Base-by-base conservation (phyloP, 805 yeast genomes). In the Suhomyces pyralidae region DNA sequence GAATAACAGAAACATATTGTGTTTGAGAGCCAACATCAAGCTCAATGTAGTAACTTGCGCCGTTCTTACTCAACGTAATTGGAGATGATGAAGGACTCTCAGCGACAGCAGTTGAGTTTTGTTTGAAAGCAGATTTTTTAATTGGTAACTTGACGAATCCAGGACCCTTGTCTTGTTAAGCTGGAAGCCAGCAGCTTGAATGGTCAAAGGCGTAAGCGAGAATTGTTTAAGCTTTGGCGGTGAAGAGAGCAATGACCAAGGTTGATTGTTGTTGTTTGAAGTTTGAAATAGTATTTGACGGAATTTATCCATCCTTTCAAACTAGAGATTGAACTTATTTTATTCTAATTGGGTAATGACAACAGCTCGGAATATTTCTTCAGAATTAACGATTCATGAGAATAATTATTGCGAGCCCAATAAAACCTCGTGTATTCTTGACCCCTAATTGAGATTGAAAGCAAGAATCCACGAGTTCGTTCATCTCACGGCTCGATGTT, bases 1-100 rank as follows among this genome's bases (percentile, higher is more conserved):
- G 44, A 46, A 52, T 52, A 26, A 58, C 55, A 7, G 46, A 22
- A 14, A 50, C 25, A 7, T 24, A 12, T 20, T 52, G 53, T 22
- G 45, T 40, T 48, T 54, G 30, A 30, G 55, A 50, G 20, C 59
- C 61, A 26, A 56, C 5, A 5, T 17, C 9, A 34, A 55, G 36
- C 10, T 30, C 15, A 14, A 50, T 48, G 17, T 48, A 34, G 49
- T 55, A 55, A 46, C 14, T 4, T 28, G 14, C 32, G 3, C n/a
- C n/a, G 6, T 10, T 28, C 14, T 3, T 0, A 5, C 14, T 3
- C 32, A 28, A 28, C n/a, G 9, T 28, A 12, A 28, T 1, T 4
- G 32, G 32, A 28, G 32, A 10, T 10, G 6, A 2, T 4, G 7
- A 4, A 28, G 32, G 32, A 28, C 32, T 12, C 6, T 10, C n/a